Percentiles rank a stretch among this genome's conserved stretches.
These are phyloP conservation scores for Microcos paniculata DNA, from an alignment of 345 rosid species.

Conservation along the genomic window DNA sequence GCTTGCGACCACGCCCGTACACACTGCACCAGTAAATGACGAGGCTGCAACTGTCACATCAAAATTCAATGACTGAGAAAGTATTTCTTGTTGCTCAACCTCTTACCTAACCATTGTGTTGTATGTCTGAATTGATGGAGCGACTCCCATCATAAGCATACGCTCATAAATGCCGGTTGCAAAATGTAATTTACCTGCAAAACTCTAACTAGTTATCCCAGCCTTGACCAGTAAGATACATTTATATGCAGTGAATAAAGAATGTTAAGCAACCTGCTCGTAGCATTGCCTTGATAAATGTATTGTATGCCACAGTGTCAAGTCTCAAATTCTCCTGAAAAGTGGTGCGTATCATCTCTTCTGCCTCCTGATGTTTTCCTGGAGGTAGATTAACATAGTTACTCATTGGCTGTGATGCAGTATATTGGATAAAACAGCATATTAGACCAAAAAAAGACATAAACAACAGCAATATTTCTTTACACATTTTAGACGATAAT, in stretches of 20 bases:
- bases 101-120: slow-evolving; percentile 76
- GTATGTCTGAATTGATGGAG: slow-evolving; percentile 70
- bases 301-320: slow-evolving; percentile 79
- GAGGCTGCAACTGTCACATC: slow-evolving; percentile 14
- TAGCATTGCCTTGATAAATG: slow-evolving; percentile 83
- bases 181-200: slow-evolving; percentile 61
- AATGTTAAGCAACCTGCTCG: slow-evolving; percentile 58
- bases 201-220: slow-evolving; percentile 19
- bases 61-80: neutral
- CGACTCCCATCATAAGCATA: slow-evolving; percentile 54
- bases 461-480: neutral
- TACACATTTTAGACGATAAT: neutral
- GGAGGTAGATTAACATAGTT: slow-evolving; percentile 21
- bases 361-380: slow-evolving; percentile 78
- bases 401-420: slow-evolving; percentile 4
- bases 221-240: neutral
- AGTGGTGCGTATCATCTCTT: slow-evolving; percentile 43
- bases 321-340: slow-evolving; percentile 47
- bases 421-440: neutral
- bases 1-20: slow-evolving; percentile 55
- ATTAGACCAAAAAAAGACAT: slow-evolving; percentile 2
- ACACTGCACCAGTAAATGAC: slow-evolving; percentile 56
- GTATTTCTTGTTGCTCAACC: slow-evolving; percentile 4
- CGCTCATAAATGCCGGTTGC: slow-evolving; percentile 62
- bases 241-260: neutral